Evolutionary conservation across 257 asterid genomes (phyloP), one percentile per base, ranked within the genome.

Genomic region (Nicotiana attenuata): DNA sequence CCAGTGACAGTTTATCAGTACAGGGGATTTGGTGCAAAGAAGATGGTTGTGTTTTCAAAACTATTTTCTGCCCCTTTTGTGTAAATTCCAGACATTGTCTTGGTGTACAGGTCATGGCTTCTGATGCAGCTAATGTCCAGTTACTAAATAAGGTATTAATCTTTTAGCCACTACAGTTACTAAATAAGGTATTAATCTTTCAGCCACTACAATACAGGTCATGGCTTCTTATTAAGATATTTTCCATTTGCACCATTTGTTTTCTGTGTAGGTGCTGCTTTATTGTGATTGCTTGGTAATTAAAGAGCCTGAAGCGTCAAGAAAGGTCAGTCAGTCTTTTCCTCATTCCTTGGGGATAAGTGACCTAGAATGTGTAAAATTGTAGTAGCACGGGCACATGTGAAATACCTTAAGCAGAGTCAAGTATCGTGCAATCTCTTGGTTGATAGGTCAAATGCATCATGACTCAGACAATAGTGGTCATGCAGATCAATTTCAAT

Each of bases 21-120:
- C 91, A 92, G 80, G 99, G 94, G 65, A 84, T 92, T 88, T 96
- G 99, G 99, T 96, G 98, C 88, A 92, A 89, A 82, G 98, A 92
- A 88, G 99, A 96, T 87, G 99, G 99, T 26, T 96, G 99, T 63
- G 99, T 96, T 28, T 96, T 83, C 86, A 89, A 86, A 71, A 86
- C 92, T 56, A 35, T 96, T 8, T 92, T 90, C 85, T 96, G 99
- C 85, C 97, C 98, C 59, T 92, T 90, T 80, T 96, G 99, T 66
- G 66, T 67, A 75, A 86, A 82, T 75, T 81, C 90, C 19, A 84
- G 83, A 65, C 87, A 85, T 83, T 92, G 97, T 79, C 94, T 96
- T 73, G 99, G 98, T 24, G 97, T 91, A 76, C 97, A 91, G 82
- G 96, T 94, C 82, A 91, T 89, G 86, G 99, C 99, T 61, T 91